Percentiles rank a stretch among this genome's conserved stretches.
Evolutionary conservation across 176 grass and related monocot genomes (phyloP).

Genomic region (Puya raimondii): DNA sequence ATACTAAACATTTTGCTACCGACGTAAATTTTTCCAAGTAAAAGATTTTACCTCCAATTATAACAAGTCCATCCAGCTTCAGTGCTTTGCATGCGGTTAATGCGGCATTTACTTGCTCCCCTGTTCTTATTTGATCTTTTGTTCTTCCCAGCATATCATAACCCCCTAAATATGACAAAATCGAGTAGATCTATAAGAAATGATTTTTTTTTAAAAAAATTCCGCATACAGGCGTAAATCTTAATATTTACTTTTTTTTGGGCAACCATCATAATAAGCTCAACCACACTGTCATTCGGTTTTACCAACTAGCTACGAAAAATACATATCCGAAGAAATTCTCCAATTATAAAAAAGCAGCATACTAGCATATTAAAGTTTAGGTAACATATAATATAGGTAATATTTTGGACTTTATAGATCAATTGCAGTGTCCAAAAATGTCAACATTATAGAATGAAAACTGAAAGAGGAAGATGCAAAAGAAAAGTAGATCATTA

Average conservation of each 20-base stretch:
- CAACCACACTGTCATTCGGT: neutral
- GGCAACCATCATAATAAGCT: conserved; percentile 2
- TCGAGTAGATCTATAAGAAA: too few species aligned
- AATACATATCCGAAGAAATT: neutral
- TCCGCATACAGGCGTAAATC: neutral
- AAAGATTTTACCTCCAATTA: conserved; percentile 39
- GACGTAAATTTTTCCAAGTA: neutral
- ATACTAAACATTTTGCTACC: too few species aligned
- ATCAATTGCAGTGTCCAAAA: neutral
- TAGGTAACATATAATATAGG: too few species aligned
- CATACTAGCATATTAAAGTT: too few species aligned
- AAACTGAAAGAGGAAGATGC: too few species aligned
- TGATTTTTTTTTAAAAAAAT: too few species aligned
- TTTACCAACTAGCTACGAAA: too few species aligned
- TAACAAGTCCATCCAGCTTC: conserved; percentile 26
- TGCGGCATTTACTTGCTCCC: conserved; percentile 36
- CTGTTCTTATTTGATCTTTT: conserved; percentile 35
- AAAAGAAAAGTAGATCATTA: neutral
- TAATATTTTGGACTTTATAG: too few species aligned
- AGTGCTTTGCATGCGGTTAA: conserved; percentile 20
- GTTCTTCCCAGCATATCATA: conserved; percentile 46
- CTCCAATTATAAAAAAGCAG: neutral
- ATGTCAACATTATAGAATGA: neutral
- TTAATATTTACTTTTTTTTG: conserved; percentile 18
- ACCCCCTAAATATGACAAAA: conserved; percentile 29